These are phyloP conservation scores for Chlamydomonas urium DNA, from an alignment of 139 green algal genomes.

Conservation along the genomic window DNA sequence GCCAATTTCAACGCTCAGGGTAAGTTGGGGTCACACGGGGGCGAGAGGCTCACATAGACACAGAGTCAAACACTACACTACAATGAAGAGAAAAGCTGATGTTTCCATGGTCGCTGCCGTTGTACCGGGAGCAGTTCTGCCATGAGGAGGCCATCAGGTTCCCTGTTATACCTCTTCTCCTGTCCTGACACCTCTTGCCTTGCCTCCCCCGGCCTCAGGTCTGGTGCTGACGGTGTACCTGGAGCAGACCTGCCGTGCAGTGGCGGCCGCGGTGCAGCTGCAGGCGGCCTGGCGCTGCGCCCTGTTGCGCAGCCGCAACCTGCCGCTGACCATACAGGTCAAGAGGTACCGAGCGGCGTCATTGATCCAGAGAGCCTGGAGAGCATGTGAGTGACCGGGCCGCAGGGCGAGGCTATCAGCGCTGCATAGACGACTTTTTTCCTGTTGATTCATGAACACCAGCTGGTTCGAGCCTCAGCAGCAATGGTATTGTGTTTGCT, in stretches of 20 bases:
- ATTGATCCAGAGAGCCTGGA: slow-evolving; percentile 20
- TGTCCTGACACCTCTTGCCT: too few species aligned
- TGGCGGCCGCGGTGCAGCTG: slow-evolving; percentile 5
- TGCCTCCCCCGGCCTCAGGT: too few species aligned
- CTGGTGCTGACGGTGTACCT: slow-evolving; percentile 21
- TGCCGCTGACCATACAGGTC: background rate
- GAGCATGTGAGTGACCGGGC: slow-evolving; percentile 9
- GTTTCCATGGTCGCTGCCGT: too few species aligned
- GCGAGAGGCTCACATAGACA: too few species aligned
- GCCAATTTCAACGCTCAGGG: too few species aligned
- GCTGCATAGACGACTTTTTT: background rate
- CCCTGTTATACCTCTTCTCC: too few species aligned
- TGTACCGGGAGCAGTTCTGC: too few species aligned
- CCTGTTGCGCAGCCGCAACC: background rate
- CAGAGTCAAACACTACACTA: too few species aligned
- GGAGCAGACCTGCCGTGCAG: background rate
- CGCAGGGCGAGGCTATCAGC: background rate
- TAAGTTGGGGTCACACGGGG: too few species aligned
- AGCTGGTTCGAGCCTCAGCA: background rate
- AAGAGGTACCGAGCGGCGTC: background rate
- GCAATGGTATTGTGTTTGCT: background rate
- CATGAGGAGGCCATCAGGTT: too few species aligned
- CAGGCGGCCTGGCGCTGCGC: slow-evolving; percentile 13
- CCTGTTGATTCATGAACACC: background rate
- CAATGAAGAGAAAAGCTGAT: too few species aligned